Evolutionary conservation across 2,329 filamentous ascomycete genomes (phyloP).

Genomic region (Byssochlamys sp.): DNA sequence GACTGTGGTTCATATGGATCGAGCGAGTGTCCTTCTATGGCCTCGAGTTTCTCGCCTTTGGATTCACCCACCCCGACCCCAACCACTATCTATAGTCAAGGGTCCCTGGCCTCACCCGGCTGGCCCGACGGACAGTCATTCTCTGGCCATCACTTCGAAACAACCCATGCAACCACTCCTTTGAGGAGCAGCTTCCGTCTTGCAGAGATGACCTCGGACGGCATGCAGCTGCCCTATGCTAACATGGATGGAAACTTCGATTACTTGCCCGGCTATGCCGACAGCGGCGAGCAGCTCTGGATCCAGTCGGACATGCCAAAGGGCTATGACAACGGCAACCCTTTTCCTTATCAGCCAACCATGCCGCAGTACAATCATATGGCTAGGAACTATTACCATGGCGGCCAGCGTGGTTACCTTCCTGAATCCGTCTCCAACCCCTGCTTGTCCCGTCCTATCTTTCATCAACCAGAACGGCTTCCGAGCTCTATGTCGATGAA

Average conservation of each 20-base stretch:
- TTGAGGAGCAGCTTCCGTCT: constrained; percentile 27
- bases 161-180: constrained; percentile 20
- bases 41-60: constrained; percentile 31
- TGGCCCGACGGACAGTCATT: constrained; percentile 25
- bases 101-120: constrained; percentile 26
- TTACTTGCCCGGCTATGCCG: constrained; percentile 29
- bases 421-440: constrained; percentile 31
- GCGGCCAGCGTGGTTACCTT: constrained; percentile 23
- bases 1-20: constrained; percentile 30
- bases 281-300: constrained; percentile 30
- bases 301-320: constrained; percentile 28
- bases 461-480: constrained; percentile 27
- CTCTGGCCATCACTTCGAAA: constrained; percentile 20
- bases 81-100: constrained; percentile 30
- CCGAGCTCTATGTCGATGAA: constrained; percentile 27
- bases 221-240: constrained; percentile 23
- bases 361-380: constrained; percentile 28
- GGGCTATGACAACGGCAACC: constrained; percentile 21
- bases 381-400: constrained; percentile 26
- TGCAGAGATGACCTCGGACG: constrained; percentile 26
- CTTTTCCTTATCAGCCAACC: constrained; percentile 23
- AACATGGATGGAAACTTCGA: constrained; percentile 24
- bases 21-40: constrained; percentile 32
- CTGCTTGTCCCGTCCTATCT: constrained; percentile 30
- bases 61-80: constrained; percentile 32